These are phyloP conservation scores for Helianthus tuberosus DNA, from an alignment of 129 eudicot genomes.

Conservation along the genomic window DNA sequence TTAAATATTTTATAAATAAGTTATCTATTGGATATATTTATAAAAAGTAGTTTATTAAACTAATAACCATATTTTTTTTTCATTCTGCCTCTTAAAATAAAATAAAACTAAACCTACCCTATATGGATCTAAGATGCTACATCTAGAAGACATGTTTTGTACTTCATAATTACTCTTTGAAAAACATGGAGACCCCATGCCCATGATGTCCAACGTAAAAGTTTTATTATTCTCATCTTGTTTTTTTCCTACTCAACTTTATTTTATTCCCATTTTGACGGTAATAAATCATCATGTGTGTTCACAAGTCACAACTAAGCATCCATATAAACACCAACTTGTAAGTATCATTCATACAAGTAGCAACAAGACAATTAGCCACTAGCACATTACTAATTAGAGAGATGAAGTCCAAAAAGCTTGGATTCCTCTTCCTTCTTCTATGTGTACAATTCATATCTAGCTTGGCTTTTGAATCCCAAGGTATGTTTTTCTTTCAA, in stretches of 20 bases:
- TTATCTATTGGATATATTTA: no score
- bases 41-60: not conserved
- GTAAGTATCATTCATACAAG: constrained; percentile 10
- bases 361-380: constrained; percentile 8
- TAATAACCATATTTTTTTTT: not conserved
- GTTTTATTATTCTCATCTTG: constrained; percentile 29
- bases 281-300: constrained; percentile 25
- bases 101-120: not conserved
- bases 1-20: no score
- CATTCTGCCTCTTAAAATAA: not conserved
- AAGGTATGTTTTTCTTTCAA: not conserved
- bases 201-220: constrained; percentile 13
- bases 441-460: constrained; percentile 17
- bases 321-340: constrained; percentile 10
- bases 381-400: not conserved
- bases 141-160: not conserved
- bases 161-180: constrained; percentile 4
- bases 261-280: constrained; percentile 33
- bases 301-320: constrained; percentile 15
- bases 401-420: constrained; percentile 26
- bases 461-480: constrained; percentile 4
- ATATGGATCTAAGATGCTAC: no score
- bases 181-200: not conserved
- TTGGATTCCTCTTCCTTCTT: constrained; percentile 23
- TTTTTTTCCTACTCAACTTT: constrained; percentile 21